Evolutionary conservation across 2,329 filamentous ascomycete species (phyloP).

Genomic region (Furcasterigmium sp.): DNA sequence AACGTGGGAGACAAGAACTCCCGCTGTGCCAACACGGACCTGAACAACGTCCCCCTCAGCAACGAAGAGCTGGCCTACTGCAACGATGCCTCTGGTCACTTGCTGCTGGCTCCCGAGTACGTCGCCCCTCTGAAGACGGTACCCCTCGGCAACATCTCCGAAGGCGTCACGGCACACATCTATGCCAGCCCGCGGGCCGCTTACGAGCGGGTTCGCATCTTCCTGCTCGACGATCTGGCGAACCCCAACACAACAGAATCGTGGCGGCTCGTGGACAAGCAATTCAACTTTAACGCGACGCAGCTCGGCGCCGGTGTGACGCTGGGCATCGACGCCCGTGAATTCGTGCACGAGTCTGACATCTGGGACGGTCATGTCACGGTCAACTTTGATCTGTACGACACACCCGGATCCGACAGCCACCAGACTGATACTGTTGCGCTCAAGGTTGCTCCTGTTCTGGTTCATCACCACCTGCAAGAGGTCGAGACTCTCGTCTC

Average conservation of each 20-base stretch:
- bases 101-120: constrained; percentile 21
- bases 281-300: constrained; percentile 20
- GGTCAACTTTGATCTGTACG: constrained; percentile 21
- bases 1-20: constrained; percentile 25
- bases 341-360: constrained; percentile 15
- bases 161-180: constrained; percentile 12
- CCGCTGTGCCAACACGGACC: constrained; percentile 20
- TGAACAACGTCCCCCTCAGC: constrained; percentile 7
- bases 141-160: constrained; percentile 14
- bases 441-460: constrained; percentile 29
- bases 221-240: constrained; percentile 10
- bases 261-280: constrained; percentile 20
- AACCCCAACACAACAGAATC: background rate
- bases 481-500: constrained; percentile 19
- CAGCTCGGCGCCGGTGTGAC: constrained; percentile 22
- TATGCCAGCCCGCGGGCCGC: constrained; percentile 6
- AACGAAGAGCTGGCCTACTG: constrained; percentile 24
- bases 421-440: constrained; percentile 19
- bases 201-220: constrained; percentile 17
- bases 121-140: constrained; percentile 25
- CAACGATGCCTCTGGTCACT: constrained; percentile 28
- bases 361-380: constrained; percentile 23
- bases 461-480: constrained; percentile 31
- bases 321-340: constrained; percentile 29
- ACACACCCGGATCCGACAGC: constrained; percentile 8